Evolutionary conservation across 1,139 yeast species (phyloP), one percentile per base, ranked within the genome.

Genomic region (Magnusiomyces paraingens): DNA sequence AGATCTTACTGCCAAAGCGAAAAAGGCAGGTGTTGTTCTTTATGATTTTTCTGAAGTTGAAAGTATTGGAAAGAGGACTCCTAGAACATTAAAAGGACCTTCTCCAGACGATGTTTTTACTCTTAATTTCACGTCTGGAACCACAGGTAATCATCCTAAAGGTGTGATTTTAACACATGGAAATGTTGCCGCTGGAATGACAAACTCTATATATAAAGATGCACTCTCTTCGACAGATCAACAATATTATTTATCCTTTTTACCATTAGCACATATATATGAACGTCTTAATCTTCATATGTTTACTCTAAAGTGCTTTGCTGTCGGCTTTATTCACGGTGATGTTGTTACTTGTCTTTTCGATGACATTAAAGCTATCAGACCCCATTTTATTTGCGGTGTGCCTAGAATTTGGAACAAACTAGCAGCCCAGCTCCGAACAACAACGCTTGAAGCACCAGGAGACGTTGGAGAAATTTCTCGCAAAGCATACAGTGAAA

Each of bases 101-200:
- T 67, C 64, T 0, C 78, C 82, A 1, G 77, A 80, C 8, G 76
- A 83, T 38, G 58, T 76, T 17, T 80, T 81, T 61, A 83, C 90
- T 49, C 81, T 86, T 58, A 82, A 85, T 40, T 86, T 84, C 69
- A 86, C 94, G 14, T 82, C 89, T 4, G 90, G 91, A 39, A 83
- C 91, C 21, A 83, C 90, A 2, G 89, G 89, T 17, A 73, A 54
- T 20, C 15, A 12, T 11, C 90, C 91, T 17, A 84, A 84, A 66
- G 91, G 91, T 49, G 90, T 83, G 11, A 78, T 79, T 39, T 70
- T 84, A 59, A 73, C 80, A 6, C 88, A 84, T 55, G 66, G 66
- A 44, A 74, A 72, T 59, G 77, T 81, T 1, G 73, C 78, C n/a
- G 73, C 85, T 14, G 81, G 80, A 11, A 62, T 77, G 52, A 59